Base-by-base conservation (phyloP, 441 rosid genomes). In the Pelargonium myrrhifolium region DNA sequence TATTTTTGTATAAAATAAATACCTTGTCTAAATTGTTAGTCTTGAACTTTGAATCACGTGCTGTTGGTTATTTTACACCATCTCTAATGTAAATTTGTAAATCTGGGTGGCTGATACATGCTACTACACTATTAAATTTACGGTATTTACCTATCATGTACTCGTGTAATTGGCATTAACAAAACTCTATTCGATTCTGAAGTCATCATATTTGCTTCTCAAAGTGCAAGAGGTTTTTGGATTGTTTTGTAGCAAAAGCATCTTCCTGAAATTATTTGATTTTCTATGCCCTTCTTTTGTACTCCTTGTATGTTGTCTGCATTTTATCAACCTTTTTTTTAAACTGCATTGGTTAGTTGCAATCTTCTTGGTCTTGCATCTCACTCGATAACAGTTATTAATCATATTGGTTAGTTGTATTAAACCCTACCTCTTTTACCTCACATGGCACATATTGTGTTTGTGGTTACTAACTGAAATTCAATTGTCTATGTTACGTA, bases 381-480 rank as follows among this genome's bases (percentile, higher is more conserved):
- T 61, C 64, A 53, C 21, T 51, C 8, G 7, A 51, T n/a, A 51
- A 9, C 9, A 51, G 21, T 51, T 51, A 61, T 39, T 26, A 22
- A 58, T 11, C 11, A 26, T 12, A 61, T 61, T n/a, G 64, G 21
- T 28, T 28, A 28, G 20, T 61, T 28, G 39, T 61, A 20, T 31
- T 61, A n/a, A 28, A 12, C 56, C n/a, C 11, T 28, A 39, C 43
- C 17, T 24, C 42, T 40, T 69, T 28, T 4, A 10, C 37, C 63
- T 47, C 37, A 49, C 11, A 62, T 47, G 53, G 17, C 49, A 49
- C 31, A 18, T 58, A 61, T 56, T 63, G 68, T 26, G 62, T 11
- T 22, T 42, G 73, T 65, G 35, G 47, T 17, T 65, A 39, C 9
- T 62, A 26, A 64, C 66, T 72, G 61, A 65, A 73, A 68, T 65